A percentile compares a stretch with the other conserved stretches of the same genome.
phyloP scores from a whole-genome alignment of 352 stramenopile genomes.

The Pythium scleroteichum region DNA sequence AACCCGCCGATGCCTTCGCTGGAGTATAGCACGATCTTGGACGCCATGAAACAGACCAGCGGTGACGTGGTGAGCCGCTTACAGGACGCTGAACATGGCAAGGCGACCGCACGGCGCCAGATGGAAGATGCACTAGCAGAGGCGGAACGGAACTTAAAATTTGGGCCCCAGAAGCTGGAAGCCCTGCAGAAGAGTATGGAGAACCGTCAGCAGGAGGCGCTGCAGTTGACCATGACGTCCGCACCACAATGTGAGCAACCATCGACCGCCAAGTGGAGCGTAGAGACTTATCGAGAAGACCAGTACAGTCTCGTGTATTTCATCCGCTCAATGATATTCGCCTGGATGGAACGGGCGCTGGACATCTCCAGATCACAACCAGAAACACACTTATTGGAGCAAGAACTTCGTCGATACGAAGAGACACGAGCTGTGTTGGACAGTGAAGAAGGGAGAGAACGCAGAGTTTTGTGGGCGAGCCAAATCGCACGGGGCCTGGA shows the following conservation, averaged over 20 bases:
- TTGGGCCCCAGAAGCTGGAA: conserved; percentile 24
- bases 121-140: conserved; percentile 33
- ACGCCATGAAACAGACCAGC: conserved; percentile 36
- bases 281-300: conserved; percentile 42
- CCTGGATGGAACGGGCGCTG: conserved; percentile 37
- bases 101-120: conserved; percentile 27
- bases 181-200: conserved; percentile 32
- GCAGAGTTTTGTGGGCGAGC: background rate
- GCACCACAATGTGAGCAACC: background rate
- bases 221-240: background rate
- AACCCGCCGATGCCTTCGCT: conserved; percentile 20
- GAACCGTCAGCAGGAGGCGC: conserved; percentile 32
- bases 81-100: conserved; percentile 31
- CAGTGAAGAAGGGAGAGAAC: conserved; percentile 25
- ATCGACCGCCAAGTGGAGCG: conserved; percentile 38
- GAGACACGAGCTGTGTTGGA: conserved; percentile 27
- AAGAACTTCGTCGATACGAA: conserved; percentile 33
- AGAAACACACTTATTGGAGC: conserved; percentile 29
- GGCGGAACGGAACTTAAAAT: conserved; percentile 29
- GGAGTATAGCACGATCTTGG: conserved; percentile 43
- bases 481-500: conserved; percentile 30
- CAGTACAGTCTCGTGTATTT: conserved; percentile 43
- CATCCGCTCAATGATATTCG: conserved; percentile 43
- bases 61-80: conserved; percentile 31
- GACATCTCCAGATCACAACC: conserved; percentile 27